Conservation (phyloP, 257 asterid genomes). For the Nyctanthes arbortristis region DNA sequence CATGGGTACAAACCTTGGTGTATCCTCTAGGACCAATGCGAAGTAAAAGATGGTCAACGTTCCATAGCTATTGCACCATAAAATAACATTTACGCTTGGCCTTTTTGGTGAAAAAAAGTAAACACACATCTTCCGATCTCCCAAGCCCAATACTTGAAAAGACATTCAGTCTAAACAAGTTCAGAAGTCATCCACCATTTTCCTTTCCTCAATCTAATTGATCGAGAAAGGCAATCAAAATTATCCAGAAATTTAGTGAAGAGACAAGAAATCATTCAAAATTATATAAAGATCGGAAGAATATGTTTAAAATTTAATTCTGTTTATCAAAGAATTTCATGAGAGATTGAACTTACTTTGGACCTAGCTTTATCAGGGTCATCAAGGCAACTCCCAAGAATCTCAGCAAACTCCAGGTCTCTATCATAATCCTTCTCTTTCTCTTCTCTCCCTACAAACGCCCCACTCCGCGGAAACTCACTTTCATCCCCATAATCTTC, state of each 20-base stretch:
- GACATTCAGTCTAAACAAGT: neutral
- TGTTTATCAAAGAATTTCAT: neutral
- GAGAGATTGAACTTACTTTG: constrained; percentile 44
- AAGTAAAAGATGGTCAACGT: no score
- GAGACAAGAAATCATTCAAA: neutral
- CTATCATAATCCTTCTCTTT: constrained; percentile 73
- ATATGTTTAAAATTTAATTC: neutral
- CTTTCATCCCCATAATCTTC: constrained; percentile 34
- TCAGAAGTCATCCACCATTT: neutral
- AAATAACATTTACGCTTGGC: neutral
- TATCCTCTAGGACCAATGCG: neutral
- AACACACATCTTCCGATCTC: neutral
- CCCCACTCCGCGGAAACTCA: constrained; percentile 38
- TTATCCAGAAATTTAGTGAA: neutral
- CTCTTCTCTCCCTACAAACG: constrained; percentile 44
- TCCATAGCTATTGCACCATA: neutral
- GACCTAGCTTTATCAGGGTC: constrained; percentile 84
- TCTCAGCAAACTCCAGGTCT: constrained; percentile 93
- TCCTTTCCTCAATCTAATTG: neutral
- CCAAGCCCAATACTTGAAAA: no score
- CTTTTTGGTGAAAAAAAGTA: neutral
- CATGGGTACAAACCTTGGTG: neutral
- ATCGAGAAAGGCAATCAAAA: neutral
- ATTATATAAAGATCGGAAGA: neutral
- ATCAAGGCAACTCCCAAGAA: constrained; percentile 73